Conservation (phyloP, 805 yeast genomes). For the Candida orba region DNA sequence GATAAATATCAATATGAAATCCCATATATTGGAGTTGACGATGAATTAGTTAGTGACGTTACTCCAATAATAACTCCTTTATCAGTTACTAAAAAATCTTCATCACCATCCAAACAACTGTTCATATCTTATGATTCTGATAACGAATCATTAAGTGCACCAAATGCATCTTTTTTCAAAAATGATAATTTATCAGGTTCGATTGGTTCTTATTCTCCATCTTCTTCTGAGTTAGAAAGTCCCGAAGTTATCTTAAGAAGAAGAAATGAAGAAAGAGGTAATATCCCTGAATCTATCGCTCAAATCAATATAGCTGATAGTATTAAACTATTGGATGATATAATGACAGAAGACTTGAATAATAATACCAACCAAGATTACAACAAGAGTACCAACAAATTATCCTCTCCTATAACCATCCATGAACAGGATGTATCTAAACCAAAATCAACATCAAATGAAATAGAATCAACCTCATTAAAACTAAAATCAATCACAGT, state of each 20-base stretch:
- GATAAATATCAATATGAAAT: constrained; percentile 6
- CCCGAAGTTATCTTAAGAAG: constrained; percentile 24
- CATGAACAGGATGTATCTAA: constrained; percentile 7
- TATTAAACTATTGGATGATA: constrained; percentile 28
- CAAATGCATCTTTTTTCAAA: constrained; percentile 22
- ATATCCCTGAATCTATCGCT: constrained; percentile 34
- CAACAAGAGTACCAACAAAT: neutral
- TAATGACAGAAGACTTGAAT: constrained; percentile 22
- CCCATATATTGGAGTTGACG: constrained; percentile 12
- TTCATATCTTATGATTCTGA: constrained; percentile 13
- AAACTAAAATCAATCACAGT: too few species aligned
- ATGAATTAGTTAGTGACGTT: constrained; percentile 16
- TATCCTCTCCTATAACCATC: constrained; percentile 17
- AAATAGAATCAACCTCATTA: constrained; percentile 19
- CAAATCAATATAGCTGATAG: constrained; percentile 34
- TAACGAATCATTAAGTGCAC: constrained; percentile 18
- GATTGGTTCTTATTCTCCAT: constrained; percentile 40
- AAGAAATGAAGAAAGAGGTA: constrained; percentile 15
- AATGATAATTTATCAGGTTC: constrained; percentile 30
- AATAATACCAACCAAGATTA: neutral
- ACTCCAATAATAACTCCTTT: constrained; percentile 19
- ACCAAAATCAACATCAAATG: constrained; percentile 9
- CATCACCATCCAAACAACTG: too few species aligned
- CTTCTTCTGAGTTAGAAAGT: constrained; percentile 37
- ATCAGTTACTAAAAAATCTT: constrained; percentile 12